These are phyloP conservation scores for Pelargonium myrrhifolium DNA, from an alignment of 441 rosid species.

Conservation along the genomic window DNA sequence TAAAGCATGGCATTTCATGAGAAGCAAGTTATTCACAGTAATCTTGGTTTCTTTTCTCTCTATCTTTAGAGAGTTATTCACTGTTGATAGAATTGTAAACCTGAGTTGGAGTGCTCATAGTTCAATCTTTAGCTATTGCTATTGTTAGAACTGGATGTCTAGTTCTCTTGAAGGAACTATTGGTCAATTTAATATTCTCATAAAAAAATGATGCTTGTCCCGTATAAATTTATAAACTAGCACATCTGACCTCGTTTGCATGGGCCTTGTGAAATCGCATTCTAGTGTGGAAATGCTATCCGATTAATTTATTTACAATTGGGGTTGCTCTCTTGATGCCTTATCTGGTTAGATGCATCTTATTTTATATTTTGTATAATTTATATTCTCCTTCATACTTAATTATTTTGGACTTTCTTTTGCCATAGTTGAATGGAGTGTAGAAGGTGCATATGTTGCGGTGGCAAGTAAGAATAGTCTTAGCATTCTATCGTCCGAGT, in stretches of 20 bases:
- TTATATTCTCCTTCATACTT: not conserved
- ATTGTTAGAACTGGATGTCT: not conserved
- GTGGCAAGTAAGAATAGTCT: slow-evolving; percentile 51
- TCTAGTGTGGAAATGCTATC: not conserved
- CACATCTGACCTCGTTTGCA: not conserved
- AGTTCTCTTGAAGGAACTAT: not conserved
- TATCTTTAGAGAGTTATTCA: not conserved
- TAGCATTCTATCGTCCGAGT: slow-evolving; percentile 56
- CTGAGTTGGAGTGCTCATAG: not conserved
- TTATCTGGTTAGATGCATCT: not conserved
- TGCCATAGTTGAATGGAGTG: slow-evolving; percentile 73
- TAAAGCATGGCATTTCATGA: not conserved
- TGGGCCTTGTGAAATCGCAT: not conserved
- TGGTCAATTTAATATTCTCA: not conserved
- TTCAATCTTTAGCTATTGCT: not conserved
- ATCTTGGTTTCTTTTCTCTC: not conserved
- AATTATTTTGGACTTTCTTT: slow-evolving; percentile 14
- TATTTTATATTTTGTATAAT: not conserved
- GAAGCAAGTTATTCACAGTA: too few species aligned
- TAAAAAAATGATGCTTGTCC: not conserved
- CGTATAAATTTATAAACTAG: not conserved
- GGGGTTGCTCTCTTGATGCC: not conserved
- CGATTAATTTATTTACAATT: not conserved
- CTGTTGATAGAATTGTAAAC: not conserved
- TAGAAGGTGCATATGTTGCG: slow-evolving; percentile 58